A percentile compares a stretch with the other conserved stretches of the same genome.
Evolutionary conservation across 83 land plant species (phyloP).

Genomic region (Larix sibirica): DNA sequence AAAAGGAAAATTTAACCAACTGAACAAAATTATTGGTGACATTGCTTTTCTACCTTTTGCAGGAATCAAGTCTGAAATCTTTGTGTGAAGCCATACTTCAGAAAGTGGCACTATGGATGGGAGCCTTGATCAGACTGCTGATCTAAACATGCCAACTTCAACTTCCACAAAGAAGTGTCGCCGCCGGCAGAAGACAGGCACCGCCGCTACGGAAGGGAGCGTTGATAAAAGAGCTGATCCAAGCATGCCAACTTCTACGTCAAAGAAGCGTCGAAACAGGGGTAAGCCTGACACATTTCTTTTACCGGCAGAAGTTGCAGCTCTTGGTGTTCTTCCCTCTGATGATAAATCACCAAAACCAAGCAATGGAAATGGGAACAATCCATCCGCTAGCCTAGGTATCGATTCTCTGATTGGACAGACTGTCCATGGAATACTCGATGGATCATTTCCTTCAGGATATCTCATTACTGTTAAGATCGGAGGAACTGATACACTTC

Average conservation of each 20-base stretch:
- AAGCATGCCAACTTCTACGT: neutral
- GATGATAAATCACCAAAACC: neutral
- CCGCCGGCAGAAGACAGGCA: neutral
- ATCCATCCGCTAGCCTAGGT: neutral
- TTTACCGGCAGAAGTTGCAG: neutral
- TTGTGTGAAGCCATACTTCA: too few species aligned
- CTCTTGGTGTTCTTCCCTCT: conserved; percentile 3
- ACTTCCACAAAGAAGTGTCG: neutral
- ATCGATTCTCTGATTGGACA: conserved; percentile 15
- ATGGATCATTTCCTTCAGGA: conserved; percentile 19
- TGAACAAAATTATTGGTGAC: neutral
- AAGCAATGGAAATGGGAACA: neutral
- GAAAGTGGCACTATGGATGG: neutral
- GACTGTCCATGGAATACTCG: conserved; percentile 13
- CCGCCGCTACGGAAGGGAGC: neutral
- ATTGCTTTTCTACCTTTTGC: neutral
- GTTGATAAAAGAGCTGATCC: neutral
- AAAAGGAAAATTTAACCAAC: neutral
- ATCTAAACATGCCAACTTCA: neutral
- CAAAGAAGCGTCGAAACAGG: neutral
- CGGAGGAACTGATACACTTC: conserved; percentile 6
- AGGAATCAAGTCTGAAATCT: neutral
- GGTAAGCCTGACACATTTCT: conserved; percentile 3
- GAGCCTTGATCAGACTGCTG: neutral
- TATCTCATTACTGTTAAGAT: conserved; percentile 17